A percentile compares a stretch with the other conserved stretches of the same genome.
phyloP scores from a whole-genome alignment of 75 land plant genomes.

The Pinus tabuliformis region DNA sequence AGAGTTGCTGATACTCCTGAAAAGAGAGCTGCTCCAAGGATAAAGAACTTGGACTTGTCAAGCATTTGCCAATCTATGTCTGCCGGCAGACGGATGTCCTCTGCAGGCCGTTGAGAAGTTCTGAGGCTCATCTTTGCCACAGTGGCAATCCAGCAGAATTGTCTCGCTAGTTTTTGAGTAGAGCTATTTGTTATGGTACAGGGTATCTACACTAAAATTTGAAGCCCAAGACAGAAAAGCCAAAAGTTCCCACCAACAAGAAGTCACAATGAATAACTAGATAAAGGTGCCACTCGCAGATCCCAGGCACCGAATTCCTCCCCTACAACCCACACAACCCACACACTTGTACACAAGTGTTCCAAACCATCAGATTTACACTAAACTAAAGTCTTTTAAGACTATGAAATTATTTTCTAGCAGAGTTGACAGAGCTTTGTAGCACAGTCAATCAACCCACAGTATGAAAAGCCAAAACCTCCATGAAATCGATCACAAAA shows the following conservation, averaged over 20 bases:
- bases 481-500: neutral
- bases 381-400: neutral
- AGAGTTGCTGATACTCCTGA: constrained; percentile 87
- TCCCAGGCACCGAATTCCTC: neutral
- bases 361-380: neutral
- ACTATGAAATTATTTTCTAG: neutral
- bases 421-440: neutral
- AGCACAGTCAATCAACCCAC: neutral
- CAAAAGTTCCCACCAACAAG: neutral
- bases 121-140: constrained; percentile 52
- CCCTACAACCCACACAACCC: too few relatives aligned
- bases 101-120: constrained; percentile 23
- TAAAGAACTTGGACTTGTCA: constrained; percentile 85
- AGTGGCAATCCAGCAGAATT: neutral
- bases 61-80: constrained; percentile 95
- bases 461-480: neutral
- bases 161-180: neutral
- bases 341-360: neutral
- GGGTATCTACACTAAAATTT: neutral
- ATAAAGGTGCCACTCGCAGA: neutral
- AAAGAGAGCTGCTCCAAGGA: constrained; percentile 90
- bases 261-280: neutral
- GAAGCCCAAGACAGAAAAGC: neutral
- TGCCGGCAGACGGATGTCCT: constrained; percentile 76
- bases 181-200: neutral